phyloP scores from a whole-genome alignment of 139 green algal genomes.

The Auxenochlorella protothecoides region DNA sequence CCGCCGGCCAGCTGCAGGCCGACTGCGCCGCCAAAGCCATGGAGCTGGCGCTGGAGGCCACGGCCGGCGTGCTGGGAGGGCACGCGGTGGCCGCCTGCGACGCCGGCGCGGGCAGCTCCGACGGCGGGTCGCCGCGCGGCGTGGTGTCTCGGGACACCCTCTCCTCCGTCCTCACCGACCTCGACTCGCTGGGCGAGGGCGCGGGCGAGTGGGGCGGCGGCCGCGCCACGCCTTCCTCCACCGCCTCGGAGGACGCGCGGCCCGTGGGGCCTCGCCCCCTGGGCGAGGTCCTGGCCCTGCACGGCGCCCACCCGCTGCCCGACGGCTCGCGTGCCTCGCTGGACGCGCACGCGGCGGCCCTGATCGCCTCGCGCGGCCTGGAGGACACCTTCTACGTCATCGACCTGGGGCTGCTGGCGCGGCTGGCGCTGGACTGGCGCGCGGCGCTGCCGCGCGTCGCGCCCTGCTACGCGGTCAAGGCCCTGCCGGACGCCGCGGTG shows the following conservation, averaged over 20 bases:
- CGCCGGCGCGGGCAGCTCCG: background rate
- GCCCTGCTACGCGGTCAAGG: constrained; percentile 92
- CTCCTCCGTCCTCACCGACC: constrained; percentile 5
- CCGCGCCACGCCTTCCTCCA: background rate
- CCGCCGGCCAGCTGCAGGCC: background rate
- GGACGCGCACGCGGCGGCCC: constrained; percentile 16
- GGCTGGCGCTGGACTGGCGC: constrained; percentile 66
- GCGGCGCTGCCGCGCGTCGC: constrained; percentile 73
- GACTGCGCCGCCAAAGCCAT: background rate
- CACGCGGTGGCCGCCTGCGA: background rate
- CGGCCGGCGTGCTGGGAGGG: background rate
- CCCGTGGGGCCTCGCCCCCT: background rate
- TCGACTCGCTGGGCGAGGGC: constrained; percentile 11
- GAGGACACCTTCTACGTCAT: constrained; percentile 86
- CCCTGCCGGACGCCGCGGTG: constrained; percentile 79
- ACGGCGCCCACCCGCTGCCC: constrained; percentile 11
- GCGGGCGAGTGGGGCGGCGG: background rate
- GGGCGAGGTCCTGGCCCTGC: constrained; percentile 24
- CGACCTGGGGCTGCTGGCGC: constrained; percentile 73
- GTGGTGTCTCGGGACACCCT: too few species aligned
- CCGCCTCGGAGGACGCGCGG: background rate
- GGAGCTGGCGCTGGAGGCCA: background rate
- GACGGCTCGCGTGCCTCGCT: constrained; percentile 10
- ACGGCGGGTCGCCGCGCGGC: background rate
- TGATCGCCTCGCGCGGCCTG: constrained; percentile 21